These are phyloP conservation scores for Leccinum rimulosum DNA, from an alignment of 768 basidiomycete genomes.

Conservation along the genomic window DNA sequence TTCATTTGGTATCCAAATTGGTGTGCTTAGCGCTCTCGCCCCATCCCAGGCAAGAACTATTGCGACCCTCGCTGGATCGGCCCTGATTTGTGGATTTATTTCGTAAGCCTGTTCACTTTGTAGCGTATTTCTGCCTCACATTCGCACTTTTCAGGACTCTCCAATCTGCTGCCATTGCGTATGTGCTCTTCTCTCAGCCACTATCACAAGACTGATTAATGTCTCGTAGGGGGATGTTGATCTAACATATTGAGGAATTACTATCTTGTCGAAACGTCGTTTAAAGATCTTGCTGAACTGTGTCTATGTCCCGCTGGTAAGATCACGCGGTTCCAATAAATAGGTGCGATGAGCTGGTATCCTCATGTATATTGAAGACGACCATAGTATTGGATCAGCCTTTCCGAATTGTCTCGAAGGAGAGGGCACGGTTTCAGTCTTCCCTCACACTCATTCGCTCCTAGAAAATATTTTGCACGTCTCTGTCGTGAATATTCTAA, in stretches of 20 bases:
- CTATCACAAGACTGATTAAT: constrained; percentile 11
- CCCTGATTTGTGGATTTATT: constrained; percentile 70
- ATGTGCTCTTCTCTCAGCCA: constrained; percentile 24
- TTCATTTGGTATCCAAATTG: constrained; percentile 84
- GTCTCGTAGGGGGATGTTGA: constrained; percentile 44
- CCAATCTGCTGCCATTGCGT: constrained; percentile 60
- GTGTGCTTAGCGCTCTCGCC: constrained; percentile 68
- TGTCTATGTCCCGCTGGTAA: neutral
- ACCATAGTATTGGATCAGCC: neutral
- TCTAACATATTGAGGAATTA: constrained; percentile 31
- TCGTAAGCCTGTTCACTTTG: constrained; percentile 30
- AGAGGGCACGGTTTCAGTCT: neutral
- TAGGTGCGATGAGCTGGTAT: neutral
- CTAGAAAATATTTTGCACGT: neutral
- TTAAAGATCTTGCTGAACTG: neutral
- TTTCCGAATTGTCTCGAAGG: neutral
- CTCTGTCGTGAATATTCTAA: neutral
- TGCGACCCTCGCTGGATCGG: constrained; percentile 62
- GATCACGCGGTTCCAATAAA: neutral
- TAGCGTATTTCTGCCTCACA: neutral
- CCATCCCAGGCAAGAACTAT: constrained; percentile 70
- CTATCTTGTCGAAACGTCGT: neutral
- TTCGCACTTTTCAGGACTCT: constrained; percentile 36
- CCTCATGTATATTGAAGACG: neutral
- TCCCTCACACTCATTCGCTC: neutral